Percentiles rank a stretch among this genome's conserved stretches.
phyloP scores from a whole-genome alignment of 1,139 yeast genomes.

The Eremothecium sinecaudum region DNA sequence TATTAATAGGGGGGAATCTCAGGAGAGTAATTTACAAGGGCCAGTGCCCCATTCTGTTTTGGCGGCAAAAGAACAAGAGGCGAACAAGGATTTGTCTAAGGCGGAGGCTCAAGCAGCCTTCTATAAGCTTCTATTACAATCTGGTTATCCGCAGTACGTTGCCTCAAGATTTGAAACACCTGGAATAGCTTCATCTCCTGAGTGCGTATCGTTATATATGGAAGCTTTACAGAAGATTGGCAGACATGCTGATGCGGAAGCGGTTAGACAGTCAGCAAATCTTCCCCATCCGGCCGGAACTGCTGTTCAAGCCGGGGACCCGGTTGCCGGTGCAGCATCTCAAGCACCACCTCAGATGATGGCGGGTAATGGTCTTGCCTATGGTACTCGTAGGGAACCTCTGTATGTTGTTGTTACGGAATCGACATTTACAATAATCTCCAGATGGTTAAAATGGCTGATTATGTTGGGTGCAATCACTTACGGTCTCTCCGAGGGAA shows the following conservation, averaged over 20 bases:
- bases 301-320: slow-evolving; percentile 23
- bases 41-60: slow-evolving; percentile 33
- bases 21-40: not conserved
- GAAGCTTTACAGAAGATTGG: slow-evolving; percentile 77
- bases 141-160: slow-evolving; percentile 87
- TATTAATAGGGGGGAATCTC: not conserved
- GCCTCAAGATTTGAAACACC: slow-evolving; percentile 87
- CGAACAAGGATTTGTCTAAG: slow-evolving; percentile 62
- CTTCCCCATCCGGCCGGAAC: slow-evolving; percentile 30
- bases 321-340: slow-evolving; percentile 1
- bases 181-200: slow-evolving; percentile 73
- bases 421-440: slow-evolving; percentile 61
- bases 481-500: slow-evolving; percentile 66
- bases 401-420: slow-evolving; percentile 87
- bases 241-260: slow-evolving; percentile 65
- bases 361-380: slow-evolving; percentile 30
- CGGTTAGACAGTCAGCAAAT: slow-evolving; percentile 29
- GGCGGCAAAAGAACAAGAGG: slow-evolving; percentile 70
- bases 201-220: slow-evolving; percentile 66
- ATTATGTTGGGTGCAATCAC: slow-evolving; percentile 67
- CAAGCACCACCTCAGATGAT: slow-evolving; percentile 15
- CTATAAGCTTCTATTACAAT: slow-evolving; percentile 58
- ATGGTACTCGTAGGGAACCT: slow-evolving; percentile 48
- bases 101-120: slow-evolving; percentile 72
- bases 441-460: slow-evolving; percentile 87